phyloP scores from a whole-genome alignment of 1,284 basidiomycete genomes.

The Apiotrichum gamsii region DNA sequence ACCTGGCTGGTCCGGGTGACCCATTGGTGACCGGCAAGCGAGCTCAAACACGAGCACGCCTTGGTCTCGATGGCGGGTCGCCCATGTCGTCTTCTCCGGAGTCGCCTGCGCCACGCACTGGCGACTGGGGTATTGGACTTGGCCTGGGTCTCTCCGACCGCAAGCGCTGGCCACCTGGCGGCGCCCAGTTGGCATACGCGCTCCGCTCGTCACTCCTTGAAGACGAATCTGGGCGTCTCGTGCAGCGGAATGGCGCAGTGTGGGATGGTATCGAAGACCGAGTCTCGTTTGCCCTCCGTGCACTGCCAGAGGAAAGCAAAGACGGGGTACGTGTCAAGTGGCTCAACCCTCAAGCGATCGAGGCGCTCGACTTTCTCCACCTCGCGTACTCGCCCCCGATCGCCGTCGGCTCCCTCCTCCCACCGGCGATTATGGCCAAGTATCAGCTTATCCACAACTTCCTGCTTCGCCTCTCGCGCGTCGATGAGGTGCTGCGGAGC shows the following conservation, averaged over 20 bases:
- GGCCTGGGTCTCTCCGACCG: slow-evolving; percentile 62
- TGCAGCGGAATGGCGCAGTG: slow-evolving; percentile 33
- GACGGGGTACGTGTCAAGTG: slow-evolving; percentile 58
- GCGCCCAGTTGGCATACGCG: slow-evolving; percentile 71
- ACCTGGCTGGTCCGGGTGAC: slow-evolving; percentile 27
- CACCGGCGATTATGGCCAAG: slow-evolving; percentile 64
- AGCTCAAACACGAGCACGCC: slow-evolving; percentile 23
- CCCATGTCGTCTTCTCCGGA: too few species aligned
- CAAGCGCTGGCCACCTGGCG: slow-evolving; percentile 74
- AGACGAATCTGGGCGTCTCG: slow-evolving; percentile 4
- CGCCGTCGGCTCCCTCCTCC: slow-evolving; percentile 64
- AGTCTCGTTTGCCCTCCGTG: slow-evolving; percentile 72
- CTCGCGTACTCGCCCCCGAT: slow-evolving; percentile 75
- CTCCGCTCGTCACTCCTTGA: slow-evolving; percentile 51
- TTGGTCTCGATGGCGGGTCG: slow-evolving; percentile 24
- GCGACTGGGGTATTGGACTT: slow-evolving; percentile 56
- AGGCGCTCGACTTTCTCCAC: slow-evolving; percentile 80
- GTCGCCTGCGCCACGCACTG: background rate
- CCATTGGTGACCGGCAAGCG: slow-evolving; percentile 14
- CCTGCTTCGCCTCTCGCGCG: slow-evolving; percentile 66
- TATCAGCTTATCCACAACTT: slow-evolving; percentile 76
- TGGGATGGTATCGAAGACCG: slow-evolving; percentile 64
- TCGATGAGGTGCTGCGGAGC: slow-evolving; percentile 63
- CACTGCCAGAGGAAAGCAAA: slow-evolving; percentile 55
- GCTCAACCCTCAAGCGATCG: slow-evolving; percentile 63